Evolutionary conservation across 495 filamentous ascomycete genomes (phyloP).

Genomic region (Hypoxylon perforatum): DNA sequence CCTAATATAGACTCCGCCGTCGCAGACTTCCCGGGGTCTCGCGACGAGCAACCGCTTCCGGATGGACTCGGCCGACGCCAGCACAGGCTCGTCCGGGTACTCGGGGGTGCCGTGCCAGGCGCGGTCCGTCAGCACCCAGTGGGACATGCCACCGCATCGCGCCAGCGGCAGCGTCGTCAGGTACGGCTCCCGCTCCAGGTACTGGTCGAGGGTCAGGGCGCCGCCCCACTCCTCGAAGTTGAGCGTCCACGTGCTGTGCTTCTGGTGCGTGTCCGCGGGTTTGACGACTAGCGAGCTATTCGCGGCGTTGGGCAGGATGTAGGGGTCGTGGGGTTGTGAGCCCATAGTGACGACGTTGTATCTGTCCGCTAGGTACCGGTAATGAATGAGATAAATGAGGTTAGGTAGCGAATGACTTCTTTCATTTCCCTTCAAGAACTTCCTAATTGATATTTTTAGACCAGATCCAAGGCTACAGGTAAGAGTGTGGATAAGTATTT

Average conservation of each 20-base stretch:
- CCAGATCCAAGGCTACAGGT: background rate
- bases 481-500: background rate
- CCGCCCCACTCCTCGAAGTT: conserved; percentile 81
- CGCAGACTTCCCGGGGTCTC: conserved; percentile 46
- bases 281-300: conserved; percentile 73
- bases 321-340: conserved; percentile 5
- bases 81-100: conserved; percentile 66
- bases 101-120: conserved; percentile 45
- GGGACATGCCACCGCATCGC: conserved; percentile 77
- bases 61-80: conserved; percentile 86
- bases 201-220: conserved; percentile 71
- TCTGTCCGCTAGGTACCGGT: background rate
- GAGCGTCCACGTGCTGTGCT: conserved; percentile 67
- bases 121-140: conserved; percentile 84
- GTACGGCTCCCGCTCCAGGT: conserved; percentile 80
- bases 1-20: conserved; percentile 61
- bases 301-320: conserved; percentile 64
- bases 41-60: conserved; percentile 72
- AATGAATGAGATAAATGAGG: background rate
- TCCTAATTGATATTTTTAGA: background rate
- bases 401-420: too few species aligned
- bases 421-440: too few species aligned
- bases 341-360: conserved; percentile 43
- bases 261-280: conserved; percentile 74
- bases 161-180: conserved; percentile 74